Conservation (phyloP, 176 grass and related monocot species). For the Stipa capillata region DNA sequence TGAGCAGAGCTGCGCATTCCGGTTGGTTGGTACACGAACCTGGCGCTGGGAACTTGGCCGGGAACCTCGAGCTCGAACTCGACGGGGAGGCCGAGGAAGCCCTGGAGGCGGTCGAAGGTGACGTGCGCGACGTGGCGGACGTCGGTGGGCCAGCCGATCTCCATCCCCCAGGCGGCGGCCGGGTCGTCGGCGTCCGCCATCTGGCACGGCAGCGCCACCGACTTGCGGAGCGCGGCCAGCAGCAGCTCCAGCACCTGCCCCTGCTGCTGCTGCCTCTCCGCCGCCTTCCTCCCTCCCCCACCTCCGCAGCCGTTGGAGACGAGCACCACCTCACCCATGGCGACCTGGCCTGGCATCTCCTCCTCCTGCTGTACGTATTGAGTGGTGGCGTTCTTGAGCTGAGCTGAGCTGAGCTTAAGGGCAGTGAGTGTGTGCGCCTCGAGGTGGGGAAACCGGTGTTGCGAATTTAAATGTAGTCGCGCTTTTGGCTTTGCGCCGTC, state of each 20-base stretch:
- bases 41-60: conserved; percentile 69
- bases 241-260: conserved; percentile 11
- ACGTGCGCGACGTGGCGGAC: conserved; percentile 93
- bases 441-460: conserved; percentile 1
- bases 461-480: neutral
- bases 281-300: neutral
- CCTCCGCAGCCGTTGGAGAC: conserved; percentile 23
- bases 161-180: conserved; percentile 30
- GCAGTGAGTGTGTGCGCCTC: conserved; percentile 8
- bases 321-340: conserved; percentile 32
- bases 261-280: conserved; percentile 2
- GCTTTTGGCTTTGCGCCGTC: neutral
- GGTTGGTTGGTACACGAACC: conserved; percentile 56
- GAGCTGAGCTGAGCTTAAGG: neutral
- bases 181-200: conserved; percentile 14
- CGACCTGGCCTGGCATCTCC: neutral
- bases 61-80: conserved; percentile 88
- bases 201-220: neutral
- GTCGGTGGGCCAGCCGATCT: conserved; percentile 84
- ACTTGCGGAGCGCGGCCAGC: conserved; percentile 2
- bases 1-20: no score
- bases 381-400: neutral
- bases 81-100: conserved; percentile 87
- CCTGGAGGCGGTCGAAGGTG: conserved; percentile 91
- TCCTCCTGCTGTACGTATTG: neutral